phyloP scores from a whole-genome alignment of 2,329 filamentous ascomycete species.

The Stagonosporopsis chrysanthemi region DNA sequence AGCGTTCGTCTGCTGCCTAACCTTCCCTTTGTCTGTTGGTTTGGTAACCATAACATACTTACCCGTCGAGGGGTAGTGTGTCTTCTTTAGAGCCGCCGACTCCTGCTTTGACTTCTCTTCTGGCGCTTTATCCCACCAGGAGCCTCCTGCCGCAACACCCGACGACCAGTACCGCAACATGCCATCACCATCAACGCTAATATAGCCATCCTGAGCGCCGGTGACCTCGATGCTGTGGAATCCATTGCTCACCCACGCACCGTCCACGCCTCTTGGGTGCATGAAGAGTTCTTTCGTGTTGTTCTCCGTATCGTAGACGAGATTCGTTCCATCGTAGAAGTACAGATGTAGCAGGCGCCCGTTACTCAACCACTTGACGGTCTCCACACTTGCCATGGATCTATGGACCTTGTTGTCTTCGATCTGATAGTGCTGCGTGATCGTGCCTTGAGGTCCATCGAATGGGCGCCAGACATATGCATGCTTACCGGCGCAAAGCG shows the following conservation, averaged over 20 bases:
- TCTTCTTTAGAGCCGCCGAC: background rate
- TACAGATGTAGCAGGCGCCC: slow-evolving; percentile 27
- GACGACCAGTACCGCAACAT: slow-evolving; percentile 34
- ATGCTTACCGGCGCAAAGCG: slow-evolving; percentile 28
- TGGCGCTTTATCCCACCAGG: slow-evolving; percentile 27
- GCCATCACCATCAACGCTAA: slow-evolving; percentile 36
- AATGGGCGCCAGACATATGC: slow-evolving; percentile 36
- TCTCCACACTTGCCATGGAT: slow-evolving; percentile 17
- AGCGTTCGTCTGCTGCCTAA: background rate
- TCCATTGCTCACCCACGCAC: slow-evolving; percentile 11
- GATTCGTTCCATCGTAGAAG: slow-evolving; percentile 29
- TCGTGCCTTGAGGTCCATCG: slow-evolving; percentile 24
- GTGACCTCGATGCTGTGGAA: slow-evolving; percentile 25
- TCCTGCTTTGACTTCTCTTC: slow-evolving; percentile 4
- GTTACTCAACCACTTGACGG: slow-evolving; percentile 29
- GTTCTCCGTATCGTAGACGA: slow-evolving; percentile 34
- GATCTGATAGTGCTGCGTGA: slow-evolving; percentile 31
- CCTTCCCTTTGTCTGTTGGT: slow-evolving; percentile 1
- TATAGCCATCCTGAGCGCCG: slow-evolving; percentile 25
- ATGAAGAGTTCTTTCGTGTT: slow-evolving; percentile 41
- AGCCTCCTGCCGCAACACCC: slow-evolving; percentile 13
- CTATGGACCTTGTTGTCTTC: slow-evolving; percentile 7
- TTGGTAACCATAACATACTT: slow-evolving; percentile 33
- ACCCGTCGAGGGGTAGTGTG: slow-evolving; percentile 24
- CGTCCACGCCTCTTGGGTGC: slow-evolving; percentile 22